Conservation (phyloP, 306 rosid genomes). For the Sicyos edulis region DNA sequence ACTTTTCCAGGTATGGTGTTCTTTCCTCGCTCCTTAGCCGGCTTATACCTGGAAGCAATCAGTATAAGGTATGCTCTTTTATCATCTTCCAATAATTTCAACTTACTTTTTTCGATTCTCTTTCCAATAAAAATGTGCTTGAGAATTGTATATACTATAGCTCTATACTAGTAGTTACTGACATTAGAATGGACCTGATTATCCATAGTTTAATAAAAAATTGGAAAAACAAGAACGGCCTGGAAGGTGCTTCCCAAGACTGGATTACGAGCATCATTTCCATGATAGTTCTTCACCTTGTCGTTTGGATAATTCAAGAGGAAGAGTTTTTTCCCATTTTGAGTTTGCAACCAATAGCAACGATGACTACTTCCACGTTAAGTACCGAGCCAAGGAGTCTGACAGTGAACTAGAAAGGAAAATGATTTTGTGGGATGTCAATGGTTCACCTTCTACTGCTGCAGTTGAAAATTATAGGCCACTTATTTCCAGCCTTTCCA, state of each 20-base stretch:
- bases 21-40: constrained; percentile 58
- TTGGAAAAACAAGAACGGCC: constrained; percentile 36
- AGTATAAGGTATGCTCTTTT: constrained; percentile 41
- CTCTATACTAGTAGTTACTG: constrained; percentile 21
- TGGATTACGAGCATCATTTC: constrained; percentile 31
- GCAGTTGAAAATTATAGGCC: constrained; percentile 29
- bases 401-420: constrained; percentile 26
- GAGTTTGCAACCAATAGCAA: constrained; percentile 29
- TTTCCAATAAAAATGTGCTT: constrained; percentile 13
- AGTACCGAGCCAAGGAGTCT: constrained; percentile 31
- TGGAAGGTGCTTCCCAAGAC: constrained; percentile 30
- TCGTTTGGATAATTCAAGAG: constrained; percentile 30
- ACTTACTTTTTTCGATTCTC: neutral
- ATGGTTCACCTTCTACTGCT: constrained; percentile 25
- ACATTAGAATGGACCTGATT: constrained; percentile 31
- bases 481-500: constrained; percentile 23
- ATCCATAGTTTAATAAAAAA: constrained; percentile 32
- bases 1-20: constrained; percentile 51
- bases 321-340: constrained; percentile 27
- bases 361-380: constrained; percentile 27
- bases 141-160: neutral
- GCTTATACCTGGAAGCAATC: constrained; percentile 41
- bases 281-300: constrained; percentile 33
- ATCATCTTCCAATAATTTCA: neutral
- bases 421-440: constrained; percentile 28